Base-by-base conservation (phyloP, 345 rosid species). In the Populus alba region DNA sequence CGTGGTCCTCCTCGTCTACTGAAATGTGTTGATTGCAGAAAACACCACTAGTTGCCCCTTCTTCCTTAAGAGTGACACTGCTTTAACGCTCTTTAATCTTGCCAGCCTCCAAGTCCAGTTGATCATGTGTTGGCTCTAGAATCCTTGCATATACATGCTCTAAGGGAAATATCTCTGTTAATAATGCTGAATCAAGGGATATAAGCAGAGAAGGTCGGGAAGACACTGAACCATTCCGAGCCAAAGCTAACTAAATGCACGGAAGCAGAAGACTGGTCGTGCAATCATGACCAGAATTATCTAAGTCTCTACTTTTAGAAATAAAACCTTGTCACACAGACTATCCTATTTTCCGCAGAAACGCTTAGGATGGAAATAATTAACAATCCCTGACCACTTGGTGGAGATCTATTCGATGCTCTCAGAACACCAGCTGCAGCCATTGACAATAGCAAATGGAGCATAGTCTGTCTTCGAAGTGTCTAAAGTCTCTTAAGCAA, bases 351-450 rank as follows among this genome's bases (percentile, higher is more conserved):
- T 82, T 94, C 97, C 6, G 98, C 89, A 76, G 88, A 79, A 67
- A 73, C 75, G 80, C 93, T 88, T 61, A 91, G 74, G 39, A 73
- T 78, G 59, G 87, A 87, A 78, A 90, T 55, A 78, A 79, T 79
- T 76, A 88, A 87, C 37, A 77, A 35, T 57, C 83, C 84, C 53
- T 76, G 88, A 75, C 83, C 81, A 71, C 80, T 80, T 70, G 85
- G 77, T 67, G 80, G 57, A 43, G 84, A 81, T 82, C 88, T 85
- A 57, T 79, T 68, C 67, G 85, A 87, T 77, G 92, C 94, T 88
- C 99, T 88, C 72, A 93, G 74, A 70, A 85, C 88, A 39, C 99
- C 99, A 35, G 88, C 94, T 77, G 94, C 90, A 69, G 89, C 87
- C 97, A 92, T 92, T 92, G 69, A 88, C 71, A 72, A 88, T 81